Evolutionary conservation across 129 eudicot species (phyloP), one percentile per base, ranked within the genome.

Genomic region (Sambucus nigra): DNA sequence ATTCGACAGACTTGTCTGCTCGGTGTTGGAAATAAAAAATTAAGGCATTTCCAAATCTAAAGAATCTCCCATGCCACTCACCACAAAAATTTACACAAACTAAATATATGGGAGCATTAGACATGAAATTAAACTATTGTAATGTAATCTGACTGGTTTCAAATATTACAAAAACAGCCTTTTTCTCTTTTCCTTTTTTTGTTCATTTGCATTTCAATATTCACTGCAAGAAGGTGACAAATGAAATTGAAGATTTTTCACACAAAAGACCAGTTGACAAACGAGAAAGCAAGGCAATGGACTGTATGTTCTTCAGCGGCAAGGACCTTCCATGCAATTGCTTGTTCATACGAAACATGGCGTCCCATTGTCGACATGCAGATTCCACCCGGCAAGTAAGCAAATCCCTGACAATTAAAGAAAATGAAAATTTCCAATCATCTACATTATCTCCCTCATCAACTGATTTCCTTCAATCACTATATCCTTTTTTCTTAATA

Each of bases 351-450:
- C 3, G 98, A 69, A 24, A 85, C 65, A 65, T 85, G 89, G 2
- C 98, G 98, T 1, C 98, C 98, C 95, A 91, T 91, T 28, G 95
- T 91, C 10, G 98, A 91, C 86, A 76, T 76, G 64, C 98, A 91
- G 53, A 82, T 69, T 19, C 98, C 98, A 44, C 95, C 95, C 3
- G 98, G 98, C 70, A 85, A 72, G 73, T 78, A 82, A 12, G 95
- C 83, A 70, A 63, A 91, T 14, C 98, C 98, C 95, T 89, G 79
- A 42, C 13, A 55, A 31, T 53, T 42, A 4, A n/a, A n/a, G n/a
- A n/a, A n/a, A n/a, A n/a, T n/a, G n/a, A n/a, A n/a, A n/a, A n/a
- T n/a, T n/a, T n/a, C n/a, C n/a, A n/a, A n/a, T n/a, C n/a, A n/a
- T n/a, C n/a, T n/a, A n/a, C n/a, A n/a, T n/a, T n/a, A n/a, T n/a